phyloP scores from a whole-genome alignment of 331 rosid genomes.

The Malus hybrid region DNA sequence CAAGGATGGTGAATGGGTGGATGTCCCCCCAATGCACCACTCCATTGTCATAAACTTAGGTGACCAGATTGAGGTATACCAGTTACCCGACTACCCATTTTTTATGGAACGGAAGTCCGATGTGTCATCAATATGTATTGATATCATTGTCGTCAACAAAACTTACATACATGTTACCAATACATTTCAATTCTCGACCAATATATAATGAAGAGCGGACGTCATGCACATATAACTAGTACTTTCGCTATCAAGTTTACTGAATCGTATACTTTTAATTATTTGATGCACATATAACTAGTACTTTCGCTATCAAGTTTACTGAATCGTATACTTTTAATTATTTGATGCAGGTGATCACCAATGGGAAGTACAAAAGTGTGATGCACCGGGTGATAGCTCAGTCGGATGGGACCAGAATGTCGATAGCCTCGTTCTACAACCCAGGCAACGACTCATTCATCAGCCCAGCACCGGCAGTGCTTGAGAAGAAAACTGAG shows the following conservation, averaged over 20 bases:
- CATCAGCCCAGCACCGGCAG: conserved; percentile 68
- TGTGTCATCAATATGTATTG: background rate
- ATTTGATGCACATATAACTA: background rate
- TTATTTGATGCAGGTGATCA: conserved; percentile 46
- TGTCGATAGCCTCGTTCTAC: conserved; percentile 95
- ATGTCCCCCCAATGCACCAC: conserved; percentile 95
- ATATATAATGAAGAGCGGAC: background rate
- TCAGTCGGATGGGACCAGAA: conserved; percentile 69
- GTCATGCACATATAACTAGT: background rate
- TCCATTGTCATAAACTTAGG: conserved; percentile 94
- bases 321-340: background rate
- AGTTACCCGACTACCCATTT: background rate
- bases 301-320: background rate
- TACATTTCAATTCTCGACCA: background rate
- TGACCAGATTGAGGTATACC: conserved; percentile 86
- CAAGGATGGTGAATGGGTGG: conserved; percentile 78
- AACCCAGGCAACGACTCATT: conserved; percentile 87
- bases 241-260: background rate
- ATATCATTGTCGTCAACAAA: background rate
- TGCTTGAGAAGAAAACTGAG: conserved; percentile 48
- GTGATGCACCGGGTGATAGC: conserved; percentile 74
- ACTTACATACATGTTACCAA: background rate
- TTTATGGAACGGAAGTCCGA: background rate
- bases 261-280: background rate
- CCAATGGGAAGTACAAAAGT: conserved; percentile 91